These are phyloP conservation scores for Picochlorum sp. DNA, from an alignment of 139 green algal species.

Conservation along the genomic window DNA sequence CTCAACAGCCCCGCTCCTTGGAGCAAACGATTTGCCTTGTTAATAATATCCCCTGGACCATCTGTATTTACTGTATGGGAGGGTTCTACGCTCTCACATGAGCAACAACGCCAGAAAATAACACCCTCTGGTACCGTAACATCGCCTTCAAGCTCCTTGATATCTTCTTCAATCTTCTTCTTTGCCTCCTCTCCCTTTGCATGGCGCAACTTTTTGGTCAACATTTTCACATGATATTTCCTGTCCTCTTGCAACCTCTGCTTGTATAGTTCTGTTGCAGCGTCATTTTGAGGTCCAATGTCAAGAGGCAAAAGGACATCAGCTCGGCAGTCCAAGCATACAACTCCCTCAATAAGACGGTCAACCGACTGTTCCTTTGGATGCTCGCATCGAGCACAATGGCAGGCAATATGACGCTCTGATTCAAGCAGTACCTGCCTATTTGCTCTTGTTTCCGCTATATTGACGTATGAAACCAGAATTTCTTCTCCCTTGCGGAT, in stretches of 20 bases:
- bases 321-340: slow-evolving; percentile 13
- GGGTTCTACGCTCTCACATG: slow-evolving; percentile 11
- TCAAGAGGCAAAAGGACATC: slow-evolving; percentile 20
- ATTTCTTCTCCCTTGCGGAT: slow-evolving; percentile 14
- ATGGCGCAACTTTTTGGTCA: neutral
- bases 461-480: slow-evolving; percentile 11
- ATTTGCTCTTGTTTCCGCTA: slow-evolving; percentile 10
- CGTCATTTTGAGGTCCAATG: slow-evolving; percentile 2
- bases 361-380: slow-evolving; percentile 16
- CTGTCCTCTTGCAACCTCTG: slow-evolving; percentile 7
- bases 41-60: slow-evolving; percentile 12
- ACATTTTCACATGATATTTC: slow-evolving; percentile 6
- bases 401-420: slow-evolving; percentile 8
- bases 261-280: slow-evolving; percentile 3
- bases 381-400: slow-evolving; percentile 12
- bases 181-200: neutral
- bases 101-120: slow-evolving; percentile 20
- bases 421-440: slow-evolving; percentile 8
- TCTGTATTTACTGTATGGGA: slow-evolving; percentile 5
- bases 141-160: slow-evolving; percentile 7
- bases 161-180: neutral
- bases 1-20: neutral
- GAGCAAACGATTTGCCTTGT: slow-evolving; percentile 3
- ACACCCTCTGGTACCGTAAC: slow-evolving; percentile 2
- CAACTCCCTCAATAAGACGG: slow-evolving; percentile 25